phyloP scores from a whole-genome alignment of 192 early-diverging fungal species.

The Entomortierella chlamydospora region DNA sequence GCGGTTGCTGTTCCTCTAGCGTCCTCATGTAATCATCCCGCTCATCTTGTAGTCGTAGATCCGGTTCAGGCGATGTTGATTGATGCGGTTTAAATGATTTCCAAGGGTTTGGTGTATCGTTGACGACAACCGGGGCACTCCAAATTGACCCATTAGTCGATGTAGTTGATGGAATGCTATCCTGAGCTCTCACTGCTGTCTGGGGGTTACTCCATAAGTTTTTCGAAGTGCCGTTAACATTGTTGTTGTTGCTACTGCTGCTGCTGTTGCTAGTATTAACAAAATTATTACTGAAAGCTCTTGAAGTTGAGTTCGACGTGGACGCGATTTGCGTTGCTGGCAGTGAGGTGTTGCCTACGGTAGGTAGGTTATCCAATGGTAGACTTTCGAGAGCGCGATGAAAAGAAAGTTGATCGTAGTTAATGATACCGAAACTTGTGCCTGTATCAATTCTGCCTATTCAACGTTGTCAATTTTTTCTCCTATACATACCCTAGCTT shows the following conservation, averaged over 20 bases:
- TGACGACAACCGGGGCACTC: neutral
- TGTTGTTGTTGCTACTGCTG: neutral
- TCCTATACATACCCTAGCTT: slow-evolving; percentile 37
- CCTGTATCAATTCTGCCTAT: neutral
- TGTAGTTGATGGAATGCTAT: slow-evolving; percentile 27
- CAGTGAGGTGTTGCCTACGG: neutral
- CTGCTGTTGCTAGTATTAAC: slow-evolving; percentile 5
- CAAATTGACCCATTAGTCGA: neutral
- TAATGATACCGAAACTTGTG: no score
- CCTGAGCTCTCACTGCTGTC: slow-evolving; percentile 25
- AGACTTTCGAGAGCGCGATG: no score
- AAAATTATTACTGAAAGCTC: neutral
- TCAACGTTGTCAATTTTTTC: neutral
- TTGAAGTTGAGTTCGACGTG: neutral
- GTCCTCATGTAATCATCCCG: slow-evolving; percentile 3
- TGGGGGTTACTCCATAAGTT: slow-evolving; percentile 27
- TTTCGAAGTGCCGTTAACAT: neutral
- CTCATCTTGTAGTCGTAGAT: neutral
- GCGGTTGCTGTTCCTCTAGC: slow-evolving; percentile 13
- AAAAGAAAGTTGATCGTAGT: neutral
- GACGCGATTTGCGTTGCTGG: neutral
- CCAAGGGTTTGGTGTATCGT: slow-evolving; percentile 22
- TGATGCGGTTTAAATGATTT: slow-evolving; percentile 4
- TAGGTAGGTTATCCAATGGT: slow-evolving; percentile 20
- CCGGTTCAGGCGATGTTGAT: slow-evolving; percentile 2